phyloP scores from a whole-genome alignment of 306 rosid species.

The Malus sylvestris region DNA sequence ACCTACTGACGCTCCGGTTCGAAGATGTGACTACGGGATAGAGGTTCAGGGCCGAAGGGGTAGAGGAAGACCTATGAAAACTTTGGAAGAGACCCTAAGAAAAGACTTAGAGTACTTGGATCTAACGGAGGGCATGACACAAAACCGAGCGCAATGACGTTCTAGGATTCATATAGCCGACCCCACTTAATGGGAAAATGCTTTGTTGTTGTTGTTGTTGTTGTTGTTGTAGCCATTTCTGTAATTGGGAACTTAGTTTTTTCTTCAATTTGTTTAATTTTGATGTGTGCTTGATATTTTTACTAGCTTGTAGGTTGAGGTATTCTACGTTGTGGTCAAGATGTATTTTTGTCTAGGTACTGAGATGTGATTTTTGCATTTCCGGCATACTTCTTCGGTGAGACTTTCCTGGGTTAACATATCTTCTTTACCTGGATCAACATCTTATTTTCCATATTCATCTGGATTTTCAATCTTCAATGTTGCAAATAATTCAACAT shows the following conservation, averaged over 20 bases:
- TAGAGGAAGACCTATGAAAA: too few species aligned
- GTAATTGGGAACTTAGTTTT: background rate
- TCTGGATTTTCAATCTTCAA: background rate
- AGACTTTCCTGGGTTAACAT: background rate
- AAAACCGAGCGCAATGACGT: too few species aligned
- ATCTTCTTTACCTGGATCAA: background rate
- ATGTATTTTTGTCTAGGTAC: background rate
- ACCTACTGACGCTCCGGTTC: too few species aligned
- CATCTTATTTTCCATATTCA: background rate
- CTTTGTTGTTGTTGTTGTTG: too few species aligned
- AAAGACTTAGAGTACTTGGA: too few species aligned
- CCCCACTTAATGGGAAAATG: too few species aligned
- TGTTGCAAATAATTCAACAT: background rate
- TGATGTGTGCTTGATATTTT: background rate
- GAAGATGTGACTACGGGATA: too few species aligned
- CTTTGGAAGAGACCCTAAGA: too few species aligned
- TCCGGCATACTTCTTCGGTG: background rate
- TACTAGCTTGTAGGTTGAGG: background rate
- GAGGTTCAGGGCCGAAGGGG: too few species aligned
- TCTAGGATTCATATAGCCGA: too few species aligned
- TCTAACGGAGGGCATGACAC: too few species aligned
- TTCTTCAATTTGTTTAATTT: background rate
- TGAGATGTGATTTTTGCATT: background rate
- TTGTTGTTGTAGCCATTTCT: background rate
- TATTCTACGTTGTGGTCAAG: background rate